Evolutionary conservation across 2,329 filamentous ascomycete species (phyloP).

Genomic region (Monosporascus sp.): DNA sequence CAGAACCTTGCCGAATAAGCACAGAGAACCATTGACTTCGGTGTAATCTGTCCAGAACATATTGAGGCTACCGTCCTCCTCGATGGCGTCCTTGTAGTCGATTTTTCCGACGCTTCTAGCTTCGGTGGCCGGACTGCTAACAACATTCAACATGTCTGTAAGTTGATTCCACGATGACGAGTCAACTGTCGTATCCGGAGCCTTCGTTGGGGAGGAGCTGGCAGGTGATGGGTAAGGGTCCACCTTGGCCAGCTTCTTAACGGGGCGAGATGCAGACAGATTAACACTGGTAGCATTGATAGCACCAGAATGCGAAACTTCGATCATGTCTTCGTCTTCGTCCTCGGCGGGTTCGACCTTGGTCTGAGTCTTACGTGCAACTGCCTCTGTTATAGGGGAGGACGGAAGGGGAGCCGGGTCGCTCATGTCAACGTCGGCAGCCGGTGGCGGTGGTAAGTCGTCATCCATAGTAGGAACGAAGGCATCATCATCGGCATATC

Average conservation of each 20-base stretch:
- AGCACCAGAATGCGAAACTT: slow-evolving; percentile 72
- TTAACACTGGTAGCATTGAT: slow-evolving; percentile 72
- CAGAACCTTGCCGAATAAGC: slow-evolving; percentile 91
- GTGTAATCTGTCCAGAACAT: slow-evolving; percentile 98
- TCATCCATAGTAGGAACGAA: slow-evolving; percentile 57
- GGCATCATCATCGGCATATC: slow-evolving; percentile 50
- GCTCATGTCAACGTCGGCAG: slow-evolving; percentile 65
- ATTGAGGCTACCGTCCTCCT: slow-evolving; percentile 83
- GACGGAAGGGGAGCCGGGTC: slow-evolving; percentile 68
- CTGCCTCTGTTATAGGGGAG: slow-evolving; percentile 76
- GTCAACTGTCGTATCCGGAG: slow-evolving; percentile 59
- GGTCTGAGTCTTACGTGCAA: slow-evolving; percentile 61
- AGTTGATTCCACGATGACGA: slow-evolving; percentile 85
- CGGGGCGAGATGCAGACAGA: slow-evolving; percentile 72
- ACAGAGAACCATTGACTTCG: slow-evolving; percentile 85
- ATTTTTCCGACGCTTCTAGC: slow-evolving; percentile 70
- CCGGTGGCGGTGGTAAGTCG: slow-evolving; percentile 43
- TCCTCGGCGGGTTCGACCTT: slow-evolving; percentile 50
- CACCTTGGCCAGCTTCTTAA: slow-evolving; percentile 68
- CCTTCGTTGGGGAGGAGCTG: slow-evolving; percentile 69
- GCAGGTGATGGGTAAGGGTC: slow-evolving; percentile 63
- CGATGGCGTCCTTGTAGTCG: slow-evolving; percentile 77
- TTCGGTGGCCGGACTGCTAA: slow-evolving; percentile 66
- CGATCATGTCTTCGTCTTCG: slow-evolving; percentile 79
- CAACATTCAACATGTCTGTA: slow-evolving; percentile 77